Evolutionary conservation across 2,329 filamentous ascomycete genomes (phyloP), one percentile per base, ranked within the genome.

Genomic region (Ophiosphaerella narmari): DNA sequence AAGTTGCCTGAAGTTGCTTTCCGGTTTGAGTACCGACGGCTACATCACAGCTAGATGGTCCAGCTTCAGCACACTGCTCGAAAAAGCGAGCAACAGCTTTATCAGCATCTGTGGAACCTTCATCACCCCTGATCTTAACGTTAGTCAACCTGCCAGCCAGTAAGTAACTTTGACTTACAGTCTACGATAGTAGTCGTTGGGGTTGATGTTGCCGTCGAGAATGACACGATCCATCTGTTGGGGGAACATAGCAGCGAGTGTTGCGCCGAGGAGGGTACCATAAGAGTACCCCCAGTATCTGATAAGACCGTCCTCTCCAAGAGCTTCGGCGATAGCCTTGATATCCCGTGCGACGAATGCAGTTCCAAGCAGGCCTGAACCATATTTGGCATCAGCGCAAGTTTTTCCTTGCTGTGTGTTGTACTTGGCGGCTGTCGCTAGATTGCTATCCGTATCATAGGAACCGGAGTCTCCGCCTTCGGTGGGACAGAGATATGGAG

Each of bases 61-160:
- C 80, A 16, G 78, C 82, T 31, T 73, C 65, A 59, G 79, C 74
- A 59, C 84, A 86, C 41, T 78, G 77, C 12, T 72, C 67, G 57
- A 80, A 82, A 48, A 86, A 85, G 13, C 73, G 76, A 2, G 75
- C 68, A 62, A 55, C 36, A n/a, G 39, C 49, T 5, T 32, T 37
- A 39, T 56, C 55, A 7, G 24, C 18, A 18, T 37, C 32, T 13
- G 37, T 18, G 4, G 21, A 37, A 31, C 13, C 21, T 39, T 51
- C 46, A 9, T 44, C 12, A n/a, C 48, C 52, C 24, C 46, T 49
- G n/a, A 8, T 3, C 3, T 13, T 3, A 7, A 18, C 16, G 23
- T 41, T 12, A 35, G n/a, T 24, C 12, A 23, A 18, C n/a, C 12
- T 14, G n/a, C 16, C 12, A 5, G 12, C n/a, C 12, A 31, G 29